phyloP scores from a whole-genome alignment of 2,329 filamentous ascomycete genomes.

The Diplodia scrobiculata region DNA sequence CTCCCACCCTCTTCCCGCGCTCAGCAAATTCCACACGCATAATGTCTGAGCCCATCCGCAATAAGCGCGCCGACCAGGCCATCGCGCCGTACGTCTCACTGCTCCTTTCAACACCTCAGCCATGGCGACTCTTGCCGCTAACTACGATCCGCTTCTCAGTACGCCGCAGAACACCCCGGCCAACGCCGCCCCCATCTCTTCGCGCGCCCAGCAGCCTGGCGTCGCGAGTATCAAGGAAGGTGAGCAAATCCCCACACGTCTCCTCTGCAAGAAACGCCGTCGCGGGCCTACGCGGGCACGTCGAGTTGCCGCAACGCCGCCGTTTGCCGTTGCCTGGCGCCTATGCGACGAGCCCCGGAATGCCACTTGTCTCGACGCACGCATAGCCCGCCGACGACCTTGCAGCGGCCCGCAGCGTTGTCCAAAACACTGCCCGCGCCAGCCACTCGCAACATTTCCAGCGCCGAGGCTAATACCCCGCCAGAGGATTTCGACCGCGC shows the following conservation, averaged over 20 bases:
- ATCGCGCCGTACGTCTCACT: conserved; percentile 63
- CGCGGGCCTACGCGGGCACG: conserved; percentile 3
- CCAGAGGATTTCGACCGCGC: conserved; percentile 87
- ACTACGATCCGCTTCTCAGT: conserved; percentile 53
- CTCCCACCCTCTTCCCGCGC: conserved; percentile 35
- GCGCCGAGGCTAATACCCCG: conserved; percentile 43
- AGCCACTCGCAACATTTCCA: conserved; percentile 33
- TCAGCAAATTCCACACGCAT: conserved; percentile 38
- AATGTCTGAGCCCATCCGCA: conserved; percentile 70
- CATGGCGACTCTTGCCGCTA: conserved; percentile 30
- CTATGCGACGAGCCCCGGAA: conserved; percentile 1
- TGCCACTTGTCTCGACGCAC: conserved; percentile 22
- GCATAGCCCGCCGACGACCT: background rate
- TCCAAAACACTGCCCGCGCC: background rate
- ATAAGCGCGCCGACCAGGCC: conserved; percentile 64
- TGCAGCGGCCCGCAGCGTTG: conserved; percentile 1
- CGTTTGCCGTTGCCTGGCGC: conserved; percentile 17
- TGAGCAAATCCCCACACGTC: conserved; percentile 52
- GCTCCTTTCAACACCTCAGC: conserved; percentile 14
- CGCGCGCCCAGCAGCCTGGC: conserved; percentile 91
- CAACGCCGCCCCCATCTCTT: conserved; percentile 94
- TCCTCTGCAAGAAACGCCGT: conserved; percentile 28
- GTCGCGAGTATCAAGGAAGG: conserved; percentile 97
- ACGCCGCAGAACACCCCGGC: conserved; percentile 98
- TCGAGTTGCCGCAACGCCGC: conserved; percentile 1